Conservation (phyloP, 2,329 filamentous ascomycete genomes). For the Botryosphaeria dothidea region DNA sequence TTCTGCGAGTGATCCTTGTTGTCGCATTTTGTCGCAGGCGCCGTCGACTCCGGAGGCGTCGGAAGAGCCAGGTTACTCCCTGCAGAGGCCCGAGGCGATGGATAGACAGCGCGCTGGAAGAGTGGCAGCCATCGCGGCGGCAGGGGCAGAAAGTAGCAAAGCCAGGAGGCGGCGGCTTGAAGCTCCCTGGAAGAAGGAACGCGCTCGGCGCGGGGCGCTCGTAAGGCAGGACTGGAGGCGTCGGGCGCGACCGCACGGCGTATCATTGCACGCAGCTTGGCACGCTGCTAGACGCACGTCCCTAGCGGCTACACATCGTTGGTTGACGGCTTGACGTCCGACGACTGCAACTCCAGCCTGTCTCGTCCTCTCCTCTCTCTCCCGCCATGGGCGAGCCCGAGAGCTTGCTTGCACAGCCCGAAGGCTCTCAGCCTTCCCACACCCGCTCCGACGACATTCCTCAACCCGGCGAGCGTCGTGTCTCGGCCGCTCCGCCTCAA, state of each 20-base stretch:
- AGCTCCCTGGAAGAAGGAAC: neutral
- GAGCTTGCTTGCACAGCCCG: slow-evolving; percentile 15
- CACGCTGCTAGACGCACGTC: slow-evolving; percentile 4
- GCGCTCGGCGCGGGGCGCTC: neutral
- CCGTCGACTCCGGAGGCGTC: neutral
- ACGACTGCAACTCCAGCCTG: slow-evolving; percentile 8
- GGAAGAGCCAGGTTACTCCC: slow-evolving; percentile 11
- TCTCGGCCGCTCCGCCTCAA: slow-evolving; percentile 8
- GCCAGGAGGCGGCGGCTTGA: neutral
- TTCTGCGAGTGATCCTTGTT: neutral
- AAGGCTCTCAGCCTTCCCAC: neutral
- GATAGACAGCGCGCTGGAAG: neutral
- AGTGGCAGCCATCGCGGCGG: neutral
- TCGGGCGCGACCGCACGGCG: neutral
- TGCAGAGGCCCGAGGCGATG: neutral
- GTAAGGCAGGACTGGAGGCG: neutral
- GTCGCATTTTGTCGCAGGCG: neutral
- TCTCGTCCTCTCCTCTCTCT: neutral
- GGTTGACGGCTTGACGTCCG: slow-evolving; percentile 11
- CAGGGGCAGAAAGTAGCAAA: neutral
- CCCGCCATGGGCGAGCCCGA: slow-evolving; percentile 17
- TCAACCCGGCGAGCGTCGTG: neutral
- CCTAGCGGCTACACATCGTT: slow-evolving; percentile 1
- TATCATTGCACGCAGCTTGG: neutral
- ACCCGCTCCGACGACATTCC: neutral